Percentiles rank a stretch among this genome's conserved stretches.
phyloP scores from a whole-genome alignment of 2,329 filamentous ascomycete genomes.

The Arthrobotrys entomopaga region DNA sequence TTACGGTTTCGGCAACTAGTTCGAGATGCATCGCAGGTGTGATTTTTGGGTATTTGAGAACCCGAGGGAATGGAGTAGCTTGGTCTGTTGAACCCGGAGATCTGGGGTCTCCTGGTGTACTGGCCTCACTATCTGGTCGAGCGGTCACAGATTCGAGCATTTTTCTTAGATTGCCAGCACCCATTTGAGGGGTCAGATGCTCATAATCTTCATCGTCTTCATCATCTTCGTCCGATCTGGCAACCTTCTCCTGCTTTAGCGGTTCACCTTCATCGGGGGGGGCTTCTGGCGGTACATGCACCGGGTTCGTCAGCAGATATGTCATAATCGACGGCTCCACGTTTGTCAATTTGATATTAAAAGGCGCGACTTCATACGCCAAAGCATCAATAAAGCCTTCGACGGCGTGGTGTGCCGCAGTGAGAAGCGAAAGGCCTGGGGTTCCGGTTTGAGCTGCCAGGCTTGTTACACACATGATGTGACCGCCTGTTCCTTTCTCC shows the following conservation, averaged over 20 bases:
- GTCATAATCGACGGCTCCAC: slow-evolving; percentile 74
- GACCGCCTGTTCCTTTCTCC: slow-evolving; percentile 77
- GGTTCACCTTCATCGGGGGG: slow-evolving; percentile 27
- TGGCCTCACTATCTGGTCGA: slow-evolving; percentile 60
- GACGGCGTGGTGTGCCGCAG: slow-evolving; percentile 85
- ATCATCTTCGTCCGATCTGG: slow-evolving; percentile 36
- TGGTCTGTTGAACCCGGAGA: slow-evolving; percentile 12
- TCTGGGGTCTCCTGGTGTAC: slow-evolving; percentile 57
- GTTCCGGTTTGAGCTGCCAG: slow-evolving; percentile 93
- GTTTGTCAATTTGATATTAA: slow-evolving; percentile 95
- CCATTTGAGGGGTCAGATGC: slow-evolving; percentile 41
- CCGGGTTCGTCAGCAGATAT: slow-evolving; percentile 45
- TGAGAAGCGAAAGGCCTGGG: slow-evolving; percentile 88
- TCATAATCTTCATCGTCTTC: slow-evolving; percentile 45
- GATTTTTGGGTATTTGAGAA: slow-evolving; percentile 79
- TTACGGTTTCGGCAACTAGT: slow-evolving; percentile 86
- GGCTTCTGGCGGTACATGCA: slow-evolving; percentile 38
- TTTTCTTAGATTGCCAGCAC: slow-evolving; percentile 36
- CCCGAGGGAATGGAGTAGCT: slow-evolving; percentile 62
- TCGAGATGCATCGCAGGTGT: slow-evolving; percentile 74
- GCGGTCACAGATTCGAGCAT: slow-evolving; percentile 57
- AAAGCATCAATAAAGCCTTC: slow-evolving; percentile 65
- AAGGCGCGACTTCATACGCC: slow-evolving; percentile 94
- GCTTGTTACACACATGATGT: slow-evolving; percentile 88
- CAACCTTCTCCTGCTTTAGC: slow-evolving; percentile 16